Conservation (phyloP, 331 rosid genomes). For the Cucumis variabilis region DNA sequence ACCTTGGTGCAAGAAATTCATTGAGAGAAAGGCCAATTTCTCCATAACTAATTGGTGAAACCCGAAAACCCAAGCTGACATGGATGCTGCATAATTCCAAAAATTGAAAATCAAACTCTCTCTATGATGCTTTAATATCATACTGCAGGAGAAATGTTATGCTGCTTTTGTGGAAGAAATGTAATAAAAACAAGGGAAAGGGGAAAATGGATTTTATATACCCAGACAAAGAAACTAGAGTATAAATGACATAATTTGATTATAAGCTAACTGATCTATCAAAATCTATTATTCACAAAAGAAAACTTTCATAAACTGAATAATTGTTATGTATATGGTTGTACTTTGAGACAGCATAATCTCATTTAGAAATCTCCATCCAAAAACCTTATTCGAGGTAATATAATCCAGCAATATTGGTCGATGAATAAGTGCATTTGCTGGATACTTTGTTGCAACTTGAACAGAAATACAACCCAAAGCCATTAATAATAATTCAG, state of each 20-base stretch:
- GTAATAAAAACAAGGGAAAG: neutral
- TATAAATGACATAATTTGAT: neutral
- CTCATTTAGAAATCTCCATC: neutral
- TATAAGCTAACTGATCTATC: neutral
- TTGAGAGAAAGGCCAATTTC: slow-evolving; percentile 75
- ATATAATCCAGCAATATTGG: slow-evolving; percentile 64
- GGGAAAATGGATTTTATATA: neutral
- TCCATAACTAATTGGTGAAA: slow-evolving; percentile 85
- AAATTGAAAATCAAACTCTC: slow-evolving; percentile 32
- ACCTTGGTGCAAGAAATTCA: no score
- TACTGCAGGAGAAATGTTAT: neutral
- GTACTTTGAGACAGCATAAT: no score
- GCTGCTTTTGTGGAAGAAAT: neutral
- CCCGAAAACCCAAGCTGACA: slow-evolving; percentile 88
- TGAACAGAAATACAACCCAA: slow-evolving; percentile 43
- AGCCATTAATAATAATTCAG: neutral
- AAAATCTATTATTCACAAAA: neutral
- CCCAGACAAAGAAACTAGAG: neutral
- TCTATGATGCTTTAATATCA: neutral
- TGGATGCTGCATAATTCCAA: slow-evolving; percentile 61
- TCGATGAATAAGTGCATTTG: slow-evolving; percentile 82
- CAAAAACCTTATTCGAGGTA: slow-evolving; percentile 69
- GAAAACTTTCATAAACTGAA: neutral
- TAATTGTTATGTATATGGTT: no score
- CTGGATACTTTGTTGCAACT: slow-evolving; percentile 91